Percentiles rank a stretch among this genome's conserved stretches.
phyloP scores from a whole-genome alignment of 768 basidiomycete genomes.

The Megacollybia marginata region DNA sequence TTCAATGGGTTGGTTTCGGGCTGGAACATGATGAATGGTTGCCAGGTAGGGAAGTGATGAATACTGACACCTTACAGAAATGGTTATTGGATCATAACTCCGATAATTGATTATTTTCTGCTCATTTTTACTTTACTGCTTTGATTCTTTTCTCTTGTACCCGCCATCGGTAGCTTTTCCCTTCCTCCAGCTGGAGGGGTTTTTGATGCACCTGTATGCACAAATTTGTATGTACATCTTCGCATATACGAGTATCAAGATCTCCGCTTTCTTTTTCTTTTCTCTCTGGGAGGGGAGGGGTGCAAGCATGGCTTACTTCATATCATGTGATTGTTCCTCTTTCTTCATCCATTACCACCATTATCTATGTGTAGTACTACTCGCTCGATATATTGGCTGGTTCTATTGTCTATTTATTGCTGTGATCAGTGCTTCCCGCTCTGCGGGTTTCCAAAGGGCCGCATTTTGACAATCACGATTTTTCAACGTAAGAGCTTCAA shows the following conservation, averaged over 20 bases:
- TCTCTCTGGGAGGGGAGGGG: not conserved
- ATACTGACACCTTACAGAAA: not conserved
- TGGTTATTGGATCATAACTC: not conserved
- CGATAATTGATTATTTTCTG: not conserved
- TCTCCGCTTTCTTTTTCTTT: not conserved
- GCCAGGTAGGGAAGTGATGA: not conserved
- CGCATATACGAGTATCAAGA: too few relatives aligned
- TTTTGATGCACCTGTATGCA: too few relatives aligned
- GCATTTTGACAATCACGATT: too few relatives aligned
- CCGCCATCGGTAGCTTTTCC: not conserved
- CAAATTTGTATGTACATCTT: too few relatives aligned
- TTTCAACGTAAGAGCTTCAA: too few relatives aligned
- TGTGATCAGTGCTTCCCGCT: too few relatives aligned
- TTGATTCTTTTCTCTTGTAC: not conserved
- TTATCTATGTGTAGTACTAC: too few relatives aligned
- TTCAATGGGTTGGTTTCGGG: slow-evolving; percentile 6
- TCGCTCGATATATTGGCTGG: too few relatives aligned
- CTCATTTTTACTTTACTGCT: not conserved
- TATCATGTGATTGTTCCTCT: too few relatives aligned
- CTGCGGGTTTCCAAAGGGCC: too few relatives aligned
- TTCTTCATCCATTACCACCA: too few relatives aligned
- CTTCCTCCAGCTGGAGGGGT: not conserved
- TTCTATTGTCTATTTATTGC: too few relatives aligned
- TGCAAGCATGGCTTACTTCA: not conserved
- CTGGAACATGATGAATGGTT: not conserved